Conservation (phyloP, 352 stramenopile species). For the Saprolegnia parasitica region DNA sequence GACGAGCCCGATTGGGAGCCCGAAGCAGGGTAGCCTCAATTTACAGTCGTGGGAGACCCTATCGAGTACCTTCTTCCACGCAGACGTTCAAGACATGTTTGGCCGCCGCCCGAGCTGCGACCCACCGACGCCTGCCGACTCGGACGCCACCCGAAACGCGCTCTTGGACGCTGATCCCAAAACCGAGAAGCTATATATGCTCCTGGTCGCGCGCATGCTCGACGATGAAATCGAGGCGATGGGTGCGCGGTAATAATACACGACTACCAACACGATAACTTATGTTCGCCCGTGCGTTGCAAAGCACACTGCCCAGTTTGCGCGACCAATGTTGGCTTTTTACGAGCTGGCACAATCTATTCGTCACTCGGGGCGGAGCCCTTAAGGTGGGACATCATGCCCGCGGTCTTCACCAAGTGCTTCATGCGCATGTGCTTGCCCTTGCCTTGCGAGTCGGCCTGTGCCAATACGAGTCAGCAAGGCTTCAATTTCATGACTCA, state of each 20-base stretch:
- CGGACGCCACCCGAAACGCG: conserved; percentile 40
- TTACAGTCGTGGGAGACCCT: conserved; percentile 15
- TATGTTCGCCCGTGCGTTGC: too few relatives aligned
- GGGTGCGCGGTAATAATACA: neutral
- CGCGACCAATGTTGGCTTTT: neutral
- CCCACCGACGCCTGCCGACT: conserved; percentile 25
- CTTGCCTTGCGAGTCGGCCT: neutral
- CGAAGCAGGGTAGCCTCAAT: neutral
- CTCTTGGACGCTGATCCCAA: conserved; percentile 50
- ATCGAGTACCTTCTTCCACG: conserved; percentile 7
- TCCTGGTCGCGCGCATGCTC: conserved; percentile 53
- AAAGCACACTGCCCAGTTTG: too few relatives aligned
- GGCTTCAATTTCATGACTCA: neutral
- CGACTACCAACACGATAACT: neutral
- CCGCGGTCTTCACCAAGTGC: neutral
- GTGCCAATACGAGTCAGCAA: neutral
- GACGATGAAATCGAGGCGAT: conserved; percentile 56
- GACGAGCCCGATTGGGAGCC: neutral
- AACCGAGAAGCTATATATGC: conserved; percentile 73
- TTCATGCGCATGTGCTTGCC: conserved; percentile 13
- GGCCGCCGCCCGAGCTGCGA: neutral
- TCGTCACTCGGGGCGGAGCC: neutral
- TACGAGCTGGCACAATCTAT: neutral
- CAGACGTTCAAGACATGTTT: conserved; percentile 29
- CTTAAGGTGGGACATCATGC: neutral